Percentiles rank a stretch among this genome's conserved stretches.
phyloP scores from a whole-genome alignment of 225 moss, liverwort and hornwort species.

The Sphagnum tenellum region DNA sequence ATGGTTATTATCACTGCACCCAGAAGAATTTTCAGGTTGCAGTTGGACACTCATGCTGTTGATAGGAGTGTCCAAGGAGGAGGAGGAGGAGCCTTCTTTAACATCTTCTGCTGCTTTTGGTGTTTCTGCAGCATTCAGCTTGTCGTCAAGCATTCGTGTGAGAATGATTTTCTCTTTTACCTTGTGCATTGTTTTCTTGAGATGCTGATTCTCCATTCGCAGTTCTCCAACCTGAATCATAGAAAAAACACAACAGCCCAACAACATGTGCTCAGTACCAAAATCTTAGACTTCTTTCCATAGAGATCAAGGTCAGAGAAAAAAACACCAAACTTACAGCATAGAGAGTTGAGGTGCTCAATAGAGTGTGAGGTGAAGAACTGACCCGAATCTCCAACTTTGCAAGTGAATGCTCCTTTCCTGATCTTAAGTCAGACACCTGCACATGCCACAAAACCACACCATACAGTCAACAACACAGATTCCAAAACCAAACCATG shows the following conservation, averaged over 20 bases:
- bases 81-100: neutral
- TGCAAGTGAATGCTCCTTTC: constrained; percentile 15
- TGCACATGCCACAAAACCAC: constrained; percentile 1
- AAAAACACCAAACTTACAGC: no score
- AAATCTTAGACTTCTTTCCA: no score
- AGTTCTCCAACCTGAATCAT: constrained; percentile 22
- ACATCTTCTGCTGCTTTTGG: neutral
- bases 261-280: no score
- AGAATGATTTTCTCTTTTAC: constrained; percentile 11
- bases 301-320: no score
- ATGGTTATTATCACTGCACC: neutral
- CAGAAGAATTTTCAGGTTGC: neutral
- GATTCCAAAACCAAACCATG: no score
- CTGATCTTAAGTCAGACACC: constrained; percentile 30
- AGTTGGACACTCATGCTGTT: neutral
- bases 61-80: neutral
- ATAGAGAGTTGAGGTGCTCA: no score
- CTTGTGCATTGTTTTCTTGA: constrained; percentile 30
- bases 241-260: no score
- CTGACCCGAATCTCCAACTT: constrained; percentile 25
- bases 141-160: neutral
- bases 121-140: neutral
- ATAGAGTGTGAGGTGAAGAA: no score
- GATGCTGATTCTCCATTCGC: constrained; percentile 33
- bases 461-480: no score